Base-by-base conservation (phyloP, 768 basidiomycete genomes). In the Cyathus striatus region DNA sequence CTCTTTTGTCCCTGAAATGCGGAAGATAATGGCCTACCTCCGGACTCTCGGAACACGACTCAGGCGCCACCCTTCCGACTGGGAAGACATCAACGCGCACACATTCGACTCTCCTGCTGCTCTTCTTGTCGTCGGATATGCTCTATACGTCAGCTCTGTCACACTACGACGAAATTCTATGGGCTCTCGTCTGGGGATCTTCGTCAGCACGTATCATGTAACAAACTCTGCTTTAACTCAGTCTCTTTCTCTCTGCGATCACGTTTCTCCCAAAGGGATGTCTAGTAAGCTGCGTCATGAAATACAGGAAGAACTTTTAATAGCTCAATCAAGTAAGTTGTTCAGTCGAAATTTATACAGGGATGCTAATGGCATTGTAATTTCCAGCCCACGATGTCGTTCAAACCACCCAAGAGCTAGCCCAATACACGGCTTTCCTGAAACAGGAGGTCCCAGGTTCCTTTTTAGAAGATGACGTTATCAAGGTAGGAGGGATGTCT, bases 41-140 rank as follows among this genome's bases (percentile, higher is more conserved):
- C 49, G 47, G 12, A 40, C 42, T 33, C 49, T 62, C 18, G 60
- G 61, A 4, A 49, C 42, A 23, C 47, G 53, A 23, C 53, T 57
- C 3, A n/a, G n/a, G n/a, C 49, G 61, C 27, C 46, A 56, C 30
- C 53, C 56, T 0, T 44, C 55, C 13, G 52, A 56, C 13, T 54
- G 52, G 50, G 45, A 44, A 22, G 38, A 35, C 32, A 38, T 54
- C 10, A 45, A 48, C 10, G 50, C 59, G 49, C 49, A 57, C 33
- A 53, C 56, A 23, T 52, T 55, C 32, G 48, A 53, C 33, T 51
- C 55, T 38, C 27, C 48, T 1, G 54, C 57, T 1, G 56, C 59
- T 2, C 44, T 62, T 5, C 48, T 63, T 30, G 52, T 61, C 14
- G 59, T 58, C 37, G 60, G 54, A 17, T 64, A 64, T 33, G 60